Conservation (phyloP, 2,329 filamentous ascomycete species). For the Aspergillus flavus region DNA sequence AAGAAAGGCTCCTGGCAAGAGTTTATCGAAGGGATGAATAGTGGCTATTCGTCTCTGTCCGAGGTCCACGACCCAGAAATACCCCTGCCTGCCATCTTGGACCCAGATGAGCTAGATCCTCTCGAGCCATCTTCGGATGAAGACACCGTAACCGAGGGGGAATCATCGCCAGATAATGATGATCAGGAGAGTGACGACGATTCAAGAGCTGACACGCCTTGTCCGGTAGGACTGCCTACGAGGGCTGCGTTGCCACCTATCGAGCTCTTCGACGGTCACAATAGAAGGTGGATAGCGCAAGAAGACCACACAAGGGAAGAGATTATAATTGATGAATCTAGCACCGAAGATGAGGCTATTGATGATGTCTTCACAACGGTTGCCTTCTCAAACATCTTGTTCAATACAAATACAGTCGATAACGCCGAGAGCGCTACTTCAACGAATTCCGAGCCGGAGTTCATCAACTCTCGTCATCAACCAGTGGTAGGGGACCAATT, state of each 20-base stretch:
- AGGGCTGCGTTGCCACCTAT: not conserved
- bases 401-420: not conserved
- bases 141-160: not conserved
- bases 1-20: slow-evolving; percentile 13
- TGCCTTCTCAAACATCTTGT: not conserved
- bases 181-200: not conserved
- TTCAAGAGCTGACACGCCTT: not conserved
- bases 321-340: not conserved
- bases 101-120: not conserved
- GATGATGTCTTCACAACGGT: not conserved
- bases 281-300: not conserved
- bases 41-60: slow-evolving; percentile 8
- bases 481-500: not conserved
- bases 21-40: slow-evolving; percentile 17
- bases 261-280: not conserved
- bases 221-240: not conserved
- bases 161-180: not conserved
- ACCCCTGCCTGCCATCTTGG: not conserved
- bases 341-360: not conserved
- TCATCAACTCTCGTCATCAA: too few relatives aligned
- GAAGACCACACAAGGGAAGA: not conserved
- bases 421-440: not conserved
- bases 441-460: not conserved
- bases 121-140: not conserved
- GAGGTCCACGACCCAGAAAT: not conserved